Percentiles rank a stretch among this genome's conserved stretches.
Conservation (phyloP, 2,329 filamentous ascomycete species). For the Dryadomyces quercivorus region DNA sequence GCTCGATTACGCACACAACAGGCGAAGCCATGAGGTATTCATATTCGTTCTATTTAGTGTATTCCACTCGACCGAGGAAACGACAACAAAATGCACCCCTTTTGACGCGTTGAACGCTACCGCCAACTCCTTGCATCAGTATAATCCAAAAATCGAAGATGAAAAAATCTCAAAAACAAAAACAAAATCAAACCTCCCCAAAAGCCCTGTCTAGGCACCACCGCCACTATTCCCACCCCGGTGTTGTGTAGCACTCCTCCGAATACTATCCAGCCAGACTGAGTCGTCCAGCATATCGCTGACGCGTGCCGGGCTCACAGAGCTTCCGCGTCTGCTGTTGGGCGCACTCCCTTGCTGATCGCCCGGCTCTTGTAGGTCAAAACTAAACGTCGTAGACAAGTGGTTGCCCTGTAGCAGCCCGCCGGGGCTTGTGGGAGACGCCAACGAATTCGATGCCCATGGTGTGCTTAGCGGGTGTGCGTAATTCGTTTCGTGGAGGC, state of each 20-base stretch:
- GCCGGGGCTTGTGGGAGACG: slow-evolving; percentile 7
- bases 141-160: not conserved
- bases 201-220: not conserved
- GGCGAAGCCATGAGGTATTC: too few species aligned
- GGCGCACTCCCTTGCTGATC: slow-evolving; percentile 16
- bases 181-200: not conserved
- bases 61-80: too few species aligned
- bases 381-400: slow-evolving; percentile 42
- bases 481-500: slow-evolving; percentile 28
- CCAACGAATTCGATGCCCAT: slow-evolving; percentile 21
- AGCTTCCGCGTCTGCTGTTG: slow-evolving; percentile 52
- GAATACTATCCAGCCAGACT: slow-evolving; percentile 86
- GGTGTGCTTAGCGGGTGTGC: slow-evolving; percentile 43
- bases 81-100: too few species aligned
- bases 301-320: slow-evolving; percentile 64
- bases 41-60: too few species aligned
- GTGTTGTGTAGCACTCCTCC: slow-evolving; percentile 66
- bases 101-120: too few species aligned
- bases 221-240: slow-evolving; percentile 15
- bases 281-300: slow-evolving; percentile 79
- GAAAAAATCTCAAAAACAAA: not conserved
- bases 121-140: too few species aligned
- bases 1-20: too few species aligned
- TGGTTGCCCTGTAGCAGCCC: slow-evolving; percentile 19
- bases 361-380: slow-evolving; percentile 36